Evolutionary conservation across 768 basidiomycete species (phyloP).

Genomic region (Lactarius indigo): DNA sequence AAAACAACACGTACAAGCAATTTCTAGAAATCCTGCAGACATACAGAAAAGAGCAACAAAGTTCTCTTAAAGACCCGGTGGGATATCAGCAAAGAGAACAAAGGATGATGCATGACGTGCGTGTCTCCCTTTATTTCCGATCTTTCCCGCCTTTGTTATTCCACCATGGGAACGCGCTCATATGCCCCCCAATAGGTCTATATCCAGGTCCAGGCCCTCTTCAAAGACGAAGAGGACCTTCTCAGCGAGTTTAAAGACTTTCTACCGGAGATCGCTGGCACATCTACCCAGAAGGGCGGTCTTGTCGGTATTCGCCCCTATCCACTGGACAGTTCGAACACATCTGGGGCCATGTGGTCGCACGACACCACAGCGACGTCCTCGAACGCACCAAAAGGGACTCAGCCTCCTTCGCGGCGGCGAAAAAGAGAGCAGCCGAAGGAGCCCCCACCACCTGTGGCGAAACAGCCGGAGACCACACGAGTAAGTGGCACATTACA

Average conservation of each 20-base stretch:
- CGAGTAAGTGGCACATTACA: constrained; percentile 13
- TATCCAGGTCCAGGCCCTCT: constrained; percentile 73
- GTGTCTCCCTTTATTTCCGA: constrained; percentile 30
- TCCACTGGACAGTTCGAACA: constrained; percentile 36
- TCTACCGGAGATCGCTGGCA: constrained; percentile 59
- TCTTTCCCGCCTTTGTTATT: neutral
- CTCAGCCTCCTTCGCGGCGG: constrained; percentile 36
- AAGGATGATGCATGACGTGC: constrained; percentile 64
- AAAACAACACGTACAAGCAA: constrained; percentile 82
- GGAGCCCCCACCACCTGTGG: constrained; percentile 38
- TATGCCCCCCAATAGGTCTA: constrained; percentile 63
- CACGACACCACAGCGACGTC: constrained; percentile 19
- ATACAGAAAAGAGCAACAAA: constrained; percentile 70
- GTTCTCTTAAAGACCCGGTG: constrained; percentile 39
- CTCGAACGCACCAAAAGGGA: constrained; percentile 20
- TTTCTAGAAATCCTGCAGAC: constrained; percentile 86
- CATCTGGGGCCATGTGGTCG: constrained; percentile 29
- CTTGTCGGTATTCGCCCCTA: constrained; percentile 51
- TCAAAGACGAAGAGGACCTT: constrained; percentile 78
- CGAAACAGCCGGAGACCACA: constrained; percentile 11
- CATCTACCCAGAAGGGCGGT: constrained; percentile 38
- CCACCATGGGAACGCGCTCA: neutral
- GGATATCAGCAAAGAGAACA: constrained; percentile 36
- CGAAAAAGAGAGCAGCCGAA: constrained; percentile 50
- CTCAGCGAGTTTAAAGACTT: constrained; percentile 81